Conservation (phyloP, 2,329 filamentous ascomycete genomes). For the Phaeosphaeria sp. region DNA sequence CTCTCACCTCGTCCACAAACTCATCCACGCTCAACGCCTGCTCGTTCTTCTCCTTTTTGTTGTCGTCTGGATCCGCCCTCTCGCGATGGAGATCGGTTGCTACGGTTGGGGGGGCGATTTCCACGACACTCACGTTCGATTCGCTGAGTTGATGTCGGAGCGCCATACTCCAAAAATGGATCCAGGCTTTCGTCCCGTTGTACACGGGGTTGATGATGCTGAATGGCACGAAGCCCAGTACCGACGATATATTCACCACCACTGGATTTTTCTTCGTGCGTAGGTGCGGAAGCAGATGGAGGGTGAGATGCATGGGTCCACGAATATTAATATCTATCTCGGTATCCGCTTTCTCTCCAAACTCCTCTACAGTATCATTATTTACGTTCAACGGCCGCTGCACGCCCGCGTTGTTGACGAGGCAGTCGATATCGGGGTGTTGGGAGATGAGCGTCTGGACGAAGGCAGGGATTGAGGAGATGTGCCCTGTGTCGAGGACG, state of each 20-base stretch:
- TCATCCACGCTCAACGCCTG: constrained; percentile 60
- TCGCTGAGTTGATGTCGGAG: constrained; percentile 59
- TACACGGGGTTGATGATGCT: constrained; percentile 65
- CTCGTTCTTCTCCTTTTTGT: constrained; percentile 65
- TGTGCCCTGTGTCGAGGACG: constrained; percentile 59
- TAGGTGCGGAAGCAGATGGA: constrained; percentile 60
- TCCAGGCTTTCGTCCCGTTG: constrained; percentile 65
- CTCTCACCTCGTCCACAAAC: constrained; percentile 59
- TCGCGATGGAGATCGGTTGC: constrained; percentile 64
- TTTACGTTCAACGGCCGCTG: constrained; percentile 61
- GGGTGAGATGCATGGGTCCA: constrained; percentile 63
- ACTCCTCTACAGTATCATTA: constrained; percentile 44
- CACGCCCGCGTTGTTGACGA: constrained; percentile 67
- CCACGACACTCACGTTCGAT: constrained; percentile 57
- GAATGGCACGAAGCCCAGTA: constrained; percentile 62
- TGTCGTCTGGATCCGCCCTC: constrained; percentile 62
- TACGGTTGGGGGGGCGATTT: constrained; percentile 64
- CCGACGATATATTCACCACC: constrained; percentile 63
- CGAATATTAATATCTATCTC: constrained; percentile 67
- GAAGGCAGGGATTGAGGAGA: constrained; percentile 54
- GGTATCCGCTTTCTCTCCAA: constrained; percentile 60
- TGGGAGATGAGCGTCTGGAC: constrained; percentile 54
- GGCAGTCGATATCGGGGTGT: constrained; percentile 63
- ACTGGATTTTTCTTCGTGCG: constrained; percentile 50
- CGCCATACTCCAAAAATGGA: constrained; percentile 65